These are phyloP conservation scores for Phytophthora boehmeriae DNA, from an alignment of 352 stramenopile genomes.

Conservation along the genomic window DNA sequence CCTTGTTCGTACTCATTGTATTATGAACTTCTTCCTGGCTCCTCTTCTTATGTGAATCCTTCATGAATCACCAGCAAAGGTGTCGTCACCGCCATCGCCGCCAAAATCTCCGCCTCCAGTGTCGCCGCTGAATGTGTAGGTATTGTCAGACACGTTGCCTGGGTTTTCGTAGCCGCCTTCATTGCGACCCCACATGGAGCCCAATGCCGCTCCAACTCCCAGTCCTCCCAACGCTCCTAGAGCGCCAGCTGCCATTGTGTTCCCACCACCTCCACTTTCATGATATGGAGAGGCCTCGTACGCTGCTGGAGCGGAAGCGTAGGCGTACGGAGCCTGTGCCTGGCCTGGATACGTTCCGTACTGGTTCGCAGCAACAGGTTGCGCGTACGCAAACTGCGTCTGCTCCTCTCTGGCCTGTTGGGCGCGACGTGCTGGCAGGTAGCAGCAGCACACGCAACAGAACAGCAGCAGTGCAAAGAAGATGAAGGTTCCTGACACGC, in stretches of 20 bases:
- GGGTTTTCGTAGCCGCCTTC: slow-evolving; percentile 23
- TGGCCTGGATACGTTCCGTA: slow-evolving; percentile 50
- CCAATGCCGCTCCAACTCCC: slow-evolving; percentile 50
- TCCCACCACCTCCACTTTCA: slow-evolving; percentile 16
- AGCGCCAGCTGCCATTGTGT: slow-evolving; percentile 47
- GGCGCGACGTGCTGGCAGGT: slow-evolving; percentile 32
- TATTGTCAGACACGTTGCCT: slow-evolving; percentile 39
- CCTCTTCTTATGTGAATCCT: slow-evolving; percentile 1
- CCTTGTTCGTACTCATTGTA: too few species aligned
- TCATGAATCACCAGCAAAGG: slow-evolving; percentile 64
- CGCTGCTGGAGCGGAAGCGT: slow-evolving; percentile 48
- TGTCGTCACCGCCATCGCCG: slow-evolving; percentile 40
- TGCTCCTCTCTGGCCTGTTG: slow-evolving; percentile 36
- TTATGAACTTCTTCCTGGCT: slow-evolving; percentile 1
- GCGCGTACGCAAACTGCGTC: slow-evolving; percentile 38
- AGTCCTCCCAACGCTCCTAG: slow-evolving; percentile 55
- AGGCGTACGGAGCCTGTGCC: slow-evolving; percentile 47
- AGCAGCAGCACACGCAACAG: slow-evolving; percentile 66
- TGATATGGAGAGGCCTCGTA: slow-evolving; percentile 32
- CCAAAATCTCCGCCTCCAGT: slow-evolving; percentile 44
- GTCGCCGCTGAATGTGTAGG: slow-evolving; percentile 64
- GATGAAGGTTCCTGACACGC: slow-evolving; percentile 38
- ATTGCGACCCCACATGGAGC: slow-evolving; percentile 46
- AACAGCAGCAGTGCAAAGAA: slow-evolving; percentile 51
- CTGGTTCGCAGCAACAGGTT: slow-evolving; percentile 37